Conservation (phyloP, 176 grass and related monocot genomes). For the Miscanthus lutarioriparius region DNA sequence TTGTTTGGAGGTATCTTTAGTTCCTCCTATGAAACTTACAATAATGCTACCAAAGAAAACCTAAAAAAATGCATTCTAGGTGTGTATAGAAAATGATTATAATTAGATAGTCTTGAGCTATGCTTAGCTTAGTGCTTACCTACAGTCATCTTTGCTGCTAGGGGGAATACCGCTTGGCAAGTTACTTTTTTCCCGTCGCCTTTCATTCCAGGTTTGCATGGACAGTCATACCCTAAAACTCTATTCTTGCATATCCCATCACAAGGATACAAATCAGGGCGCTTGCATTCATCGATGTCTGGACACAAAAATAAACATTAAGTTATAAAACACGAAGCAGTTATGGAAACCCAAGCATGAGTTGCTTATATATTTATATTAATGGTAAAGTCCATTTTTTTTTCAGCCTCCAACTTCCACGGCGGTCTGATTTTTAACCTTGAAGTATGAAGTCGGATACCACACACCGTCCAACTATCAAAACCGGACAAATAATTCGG, state of each 20-base stretch:
- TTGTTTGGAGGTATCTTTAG: too few species aligned
- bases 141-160: not conserved
- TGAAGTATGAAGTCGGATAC: too few species aligned
- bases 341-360: not conserved
- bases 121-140: not conserved
- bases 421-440: too few species aligned
- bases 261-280: not conserved
- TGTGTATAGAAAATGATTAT: not conserved
- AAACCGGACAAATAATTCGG: too few species aligned
- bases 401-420: too few species aligned
- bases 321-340: not conserved
- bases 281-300: slow-evolving; percentile 1
- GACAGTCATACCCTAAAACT: not conserved
- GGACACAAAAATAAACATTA: not conserved
- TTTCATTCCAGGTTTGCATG: not conserved
- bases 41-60: too few species aligned
- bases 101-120: not conserved
- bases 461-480: too few species aligned
- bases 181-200: not conserved
- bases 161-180: not conserved
- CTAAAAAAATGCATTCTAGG: too few species aligned
- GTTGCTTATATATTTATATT: too few species aligned
- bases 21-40: too few species aligned
- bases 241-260: not conserved
- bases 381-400: too few species aligned